Conservation (phyloP, 306 rosid genomes). For the Fragaria vesca region DNA sequence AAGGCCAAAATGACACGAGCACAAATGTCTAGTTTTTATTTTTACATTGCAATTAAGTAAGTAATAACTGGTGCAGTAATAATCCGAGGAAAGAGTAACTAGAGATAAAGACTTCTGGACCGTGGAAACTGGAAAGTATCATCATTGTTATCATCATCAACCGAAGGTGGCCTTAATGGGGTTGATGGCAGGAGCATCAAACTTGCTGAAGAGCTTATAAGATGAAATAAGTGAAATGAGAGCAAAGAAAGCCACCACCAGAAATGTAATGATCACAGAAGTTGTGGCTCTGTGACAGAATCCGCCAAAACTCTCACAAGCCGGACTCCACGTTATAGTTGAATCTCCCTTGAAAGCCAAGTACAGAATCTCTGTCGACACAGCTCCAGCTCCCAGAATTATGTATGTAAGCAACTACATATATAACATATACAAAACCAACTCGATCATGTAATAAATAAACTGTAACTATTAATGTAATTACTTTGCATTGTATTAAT, state of each 20-base stretch:
- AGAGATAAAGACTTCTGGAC: too few relatives aligned
- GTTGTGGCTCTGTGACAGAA: conserved; percentile 69
- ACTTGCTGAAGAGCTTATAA: conserved; percentile 72
- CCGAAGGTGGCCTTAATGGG: conserved; percentile 47
- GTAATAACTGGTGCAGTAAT: background rate
- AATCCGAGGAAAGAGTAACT: background rate
- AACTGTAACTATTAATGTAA: background rate
- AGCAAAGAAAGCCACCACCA: conserved; percentile 52
- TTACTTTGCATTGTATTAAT: background rate
- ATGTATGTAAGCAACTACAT: conserved; percentile 59
- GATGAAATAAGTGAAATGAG: conserved; percentile 71
- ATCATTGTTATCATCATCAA: background rate
- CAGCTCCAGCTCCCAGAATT: conserved; percentile 69
- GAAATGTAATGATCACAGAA: conserved; percentile 54
- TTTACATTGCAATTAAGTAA: background rate
- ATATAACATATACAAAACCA: background rate
- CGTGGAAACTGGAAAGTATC: background rate
- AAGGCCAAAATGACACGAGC: background rate
- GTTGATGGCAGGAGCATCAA: conserved; percentile 43
- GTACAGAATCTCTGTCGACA: conserved; percentile 63
- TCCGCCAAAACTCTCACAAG: conserved; percentile 53
- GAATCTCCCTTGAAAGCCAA: conserved; percentile 66
- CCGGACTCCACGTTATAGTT: conserved; percentile 62
- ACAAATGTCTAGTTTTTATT: background rate
- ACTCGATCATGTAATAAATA: background rate